Percentiles rank a stretch among this genome's conserved stretches.
Conservation (phyloP, 1,139 yeast genomes). For the Chernovozyma aurita region DNA sequence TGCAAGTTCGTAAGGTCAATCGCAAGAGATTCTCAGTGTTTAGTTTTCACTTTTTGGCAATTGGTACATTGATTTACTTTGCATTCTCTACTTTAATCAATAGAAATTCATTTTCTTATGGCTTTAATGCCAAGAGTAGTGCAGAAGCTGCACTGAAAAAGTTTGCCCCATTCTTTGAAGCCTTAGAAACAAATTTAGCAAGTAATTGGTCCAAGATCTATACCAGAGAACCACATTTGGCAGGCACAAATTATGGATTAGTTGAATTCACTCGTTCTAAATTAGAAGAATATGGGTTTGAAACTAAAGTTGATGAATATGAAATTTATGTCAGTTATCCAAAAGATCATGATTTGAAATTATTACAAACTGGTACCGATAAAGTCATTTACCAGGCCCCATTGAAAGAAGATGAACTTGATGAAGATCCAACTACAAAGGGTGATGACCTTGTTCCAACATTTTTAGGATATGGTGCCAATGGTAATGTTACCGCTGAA, state of each 20-base stretch:
- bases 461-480: slow-evolving; percentile 44
- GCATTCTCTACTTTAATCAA: neutral
- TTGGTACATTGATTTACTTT: neutral
- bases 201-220: slow-evolving; percentile 51
- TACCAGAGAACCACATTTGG: slow-evolving; percentile 62
- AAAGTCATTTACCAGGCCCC: slow-evolving; percentile 54
- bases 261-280: slow-evolving; percentile 64
- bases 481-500: slow-evolving; percentile 44
- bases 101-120: slow-evolving; percentile 1
- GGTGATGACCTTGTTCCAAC: slow-evolving; percentile 43
- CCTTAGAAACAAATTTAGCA: slow-evolving; percentile 47
- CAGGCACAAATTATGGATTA: slow-evolving; percentile 62
- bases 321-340: slow-evolving; percentile 56
- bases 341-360: slow-evolving; percentile 39
- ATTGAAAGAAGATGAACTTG: slow-evolving; percentile 64
- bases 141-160: neutral
- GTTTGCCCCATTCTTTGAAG: slow-evolving; percentile 22
- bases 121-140: neutral
- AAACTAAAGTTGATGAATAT: slow-evolving; percentile 51
- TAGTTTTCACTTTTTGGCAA: neutral
- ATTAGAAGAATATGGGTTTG: slow-evolving; percentile 56
- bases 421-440: slow-evolving; percentile 65
- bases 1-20: neutral
- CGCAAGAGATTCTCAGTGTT: neutral
- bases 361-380: slow-evolving; percentile 27